These are phyloP conservation scores for Kazachstania sp. DNA, from an alignment of 1,139 yeast genomes.

Conservation along the genomic window DNA sequence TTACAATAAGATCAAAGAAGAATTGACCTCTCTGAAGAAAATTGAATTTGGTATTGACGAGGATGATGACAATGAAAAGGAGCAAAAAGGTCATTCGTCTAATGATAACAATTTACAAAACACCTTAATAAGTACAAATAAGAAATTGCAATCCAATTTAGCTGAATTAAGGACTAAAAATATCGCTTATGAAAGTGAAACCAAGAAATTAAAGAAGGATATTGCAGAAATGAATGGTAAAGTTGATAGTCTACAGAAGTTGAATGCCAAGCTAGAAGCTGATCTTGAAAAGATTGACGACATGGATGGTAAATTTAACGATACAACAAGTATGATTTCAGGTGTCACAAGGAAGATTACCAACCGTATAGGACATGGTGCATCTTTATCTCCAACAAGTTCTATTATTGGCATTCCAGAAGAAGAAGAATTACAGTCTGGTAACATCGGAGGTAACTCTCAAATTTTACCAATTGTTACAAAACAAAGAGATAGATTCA, in stretches of 20 bases:
- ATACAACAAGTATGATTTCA: slow-evolving; percentile 62
- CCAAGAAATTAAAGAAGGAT: slow-evolving; percentile 15
- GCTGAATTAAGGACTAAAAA: slow-evolving; percentile 30
- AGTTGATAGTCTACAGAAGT: slow-evolving; percentile 37
- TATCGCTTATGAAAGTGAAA: slow-evolving; percentile 21
- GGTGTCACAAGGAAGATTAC: slow-evolving; percentile 41
- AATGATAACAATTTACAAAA: slow-evolving; percentile 32
- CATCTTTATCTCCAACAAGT: slow-evolving; percentile 41
- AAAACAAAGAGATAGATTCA: slow-evolving; percentile 88
- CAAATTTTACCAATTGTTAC: slow-evolving; percentile 81
- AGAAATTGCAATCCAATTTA: slow-evolving; percentile 36
- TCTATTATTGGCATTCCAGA: slow-evolving; percentile 42
- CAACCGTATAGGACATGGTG: slow-evolving; percentile 31
- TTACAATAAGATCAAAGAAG: slow-evolving; percentile 72
- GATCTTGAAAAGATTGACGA: slow-evolving; percentile 52
- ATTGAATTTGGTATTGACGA: slow-evolving; percentile 55
- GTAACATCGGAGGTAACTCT: slow-evolving; percentile 11
- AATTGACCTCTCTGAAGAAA: slow-evolving; percentile 60
- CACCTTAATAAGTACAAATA: slow-evolving; percentile 34
- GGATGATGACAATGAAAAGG: slow-evolving; percentile 27
- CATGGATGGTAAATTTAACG: slow-evolving; percentile 35
- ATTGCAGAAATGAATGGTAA: slow-evolving; percentile 31
- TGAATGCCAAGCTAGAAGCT: slow-evolving; percentile 58
- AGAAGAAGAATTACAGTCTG: slow-evolving; percentile 21
- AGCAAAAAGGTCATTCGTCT: slow-evolving; percentile 32